Evolutionary conservation across 1,139 yeast genomes (phyloP).

Genomic region (Candida sp.): DNA sequence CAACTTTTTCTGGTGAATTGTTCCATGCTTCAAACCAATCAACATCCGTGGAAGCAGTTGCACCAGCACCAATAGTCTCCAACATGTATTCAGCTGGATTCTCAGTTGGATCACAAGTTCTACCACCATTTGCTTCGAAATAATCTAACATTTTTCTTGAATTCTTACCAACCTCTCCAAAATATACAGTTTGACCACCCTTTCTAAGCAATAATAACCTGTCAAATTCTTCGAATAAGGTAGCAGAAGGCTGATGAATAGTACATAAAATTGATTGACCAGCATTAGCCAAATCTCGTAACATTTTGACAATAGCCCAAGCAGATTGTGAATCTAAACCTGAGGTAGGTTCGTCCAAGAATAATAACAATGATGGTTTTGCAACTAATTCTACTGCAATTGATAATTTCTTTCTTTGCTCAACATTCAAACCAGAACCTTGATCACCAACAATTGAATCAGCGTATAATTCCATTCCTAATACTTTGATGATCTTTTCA

Average conservation of each 20-base stretch:
- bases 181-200: slow-evolving; percentile 80
- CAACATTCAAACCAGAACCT: slow-evolving; percentile 62
- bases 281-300: slow-evolving; percentile 69
- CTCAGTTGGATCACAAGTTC: slow-evolving; percentile 47
- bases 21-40: slow-evolving; percentile 50
- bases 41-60: slow-evolving; percentile 47
- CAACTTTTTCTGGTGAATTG: slow-evolving; percentile 27
- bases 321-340: slow-evolving; percentile 93
- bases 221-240: slow-evolving; percentile 73
- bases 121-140: slow-evolving; percentile 70
- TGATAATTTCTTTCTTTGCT: slow-evolving; percentile 62
- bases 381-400: slow-evolving; percentile 88
- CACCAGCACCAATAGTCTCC: slow-evolving; percentile 66
- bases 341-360: slow-evolving; percentile 91
- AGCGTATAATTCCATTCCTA: too few species aligned
- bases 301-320: slow-evolving; percentile 76
- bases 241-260: slow-evolving; percentile 82
- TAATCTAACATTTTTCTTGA: slow-evolving; percentile 60
- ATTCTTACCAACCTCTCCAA: slow-evolving; percentile 72
- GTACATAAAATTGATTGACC: slow-evolving; percentile 87
- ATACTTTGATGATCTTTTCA: too few species aligned
- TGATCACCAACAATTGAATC: too few species aligned
- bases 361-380: slow-evolving; percentile 74
- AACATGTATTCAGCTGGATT: slow-evolving; percentile 69
- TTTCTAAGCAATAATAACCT: slow-evolving; percentile 65